phyloP scores from a whole-genome alignment of 331 rosid species.

The Spiraea crenata region DNA sequence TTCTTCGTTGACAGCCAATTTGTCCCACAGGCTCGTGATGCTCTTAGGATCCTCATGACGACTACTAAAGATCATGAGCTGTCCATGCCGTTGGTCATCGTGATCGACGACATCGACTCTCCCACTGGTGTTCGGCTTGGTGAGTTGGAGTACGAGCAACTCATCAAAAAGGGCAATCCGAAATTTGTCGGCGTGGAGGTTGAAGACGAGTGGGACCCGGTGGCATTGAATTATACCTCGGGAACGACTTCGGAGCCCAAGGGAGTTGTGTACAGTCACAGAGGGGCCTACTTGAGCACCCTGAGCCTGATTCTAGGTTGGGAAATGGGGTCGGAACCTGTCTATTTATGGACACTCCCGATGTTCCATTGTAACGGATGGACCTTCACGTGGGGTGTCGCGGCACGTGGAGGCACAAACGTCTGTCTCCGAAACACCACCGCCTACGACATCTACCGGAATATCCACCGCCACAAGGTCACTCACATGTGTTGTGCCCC shows the following conservation, averaged over 20 bases:
- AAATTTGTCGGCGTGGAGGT: slow-evolving; percentile 17
- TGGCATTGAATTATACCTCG: slow-evolving; percentile 80
- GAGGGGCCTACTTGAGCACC: slow-evolving; percentile 80
- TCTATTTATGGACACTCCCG: slow-evolving; percentile 81
- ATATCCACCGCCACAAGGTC: slow-evolving; percentile 46
- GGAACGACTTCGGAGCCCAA: slow-evolving; percentile 90
- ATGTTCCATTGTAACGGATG: slow-evolving; percentile 99
- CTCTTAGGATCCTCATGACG: slow-evolving; percentile 39
- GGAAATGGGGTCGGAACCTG: slow-evolving; percentile 70
- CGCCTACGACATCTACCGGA: slow-evolving; percentile 54
- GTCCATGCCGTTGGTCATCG: slow-evolving; percentile 55
- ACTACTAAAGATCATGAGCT: neutral
- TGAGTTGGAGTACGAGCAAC: slow-evolving; percentile 56
- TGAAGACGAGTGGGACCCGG: slow-evolving; percentile 67
- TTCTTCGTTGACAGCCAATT: slow-evolving; percentile 71
- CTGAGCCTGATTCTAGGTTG: slow-evolving; percentile 51
- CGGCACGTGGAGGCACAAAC: slow-evolving; percentile 86
- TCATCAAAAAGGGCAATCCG: slow-evolving; percentile 48
- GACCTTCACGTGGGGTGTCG: slow-evolving; percentile 88
- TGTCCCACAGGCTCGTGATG: slow-evolving; percentile 48
- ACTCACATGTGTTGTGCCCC: slow-evolving; percentile 95
- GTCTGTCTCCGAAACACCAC: slow-evolving; percentile 55
- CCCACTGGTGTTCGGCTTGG: slow-evolving; percentile 69
- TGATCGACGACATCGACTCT: slow-evolving; percentile 63
- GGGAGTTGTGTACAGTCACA: slow-evolving; percentile 81